These are phyloP conservation scores for Verbascum thapsus DNA, from an alignment of 257 asterid species.

Conservation along the genomic window DNA sequence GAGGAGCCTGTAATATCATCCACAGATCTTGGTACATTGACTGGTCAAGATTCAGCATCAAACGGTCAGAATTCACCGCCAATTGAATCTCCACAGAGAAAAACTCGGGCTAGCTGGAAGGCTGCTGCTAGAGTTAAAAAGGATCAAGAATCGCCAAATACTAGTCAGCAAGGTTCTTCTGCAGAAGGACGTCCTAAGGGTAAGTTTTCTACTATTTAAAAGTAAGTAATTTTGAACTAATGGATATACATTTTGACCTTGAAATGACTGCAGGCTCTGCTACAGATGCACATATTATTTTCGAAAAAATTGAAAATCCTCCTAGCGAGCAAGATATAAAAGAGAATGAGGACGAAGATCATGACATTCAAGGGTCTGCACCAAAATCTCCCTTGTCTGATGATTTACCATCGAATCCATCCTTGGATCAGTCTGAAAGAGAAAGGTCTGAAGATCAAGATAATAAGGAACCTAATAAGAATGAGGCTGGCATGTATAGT, in stretches of 20 bases:
- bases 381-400: slow-evolving; percentile 31
- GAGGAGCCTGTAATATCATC: slow-evolving; percentile 39
- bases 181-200: slow-evolving; percentile 31
- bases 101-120: slow-evolving; percentile 51
- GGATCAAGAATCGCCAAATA: slow-evolving; percentile 47
- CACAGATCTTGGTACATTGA: slow-evolving; percentile 43
- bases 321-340: slow-evolving; percentile 28
- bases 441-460: slow-evolving; percentile 31
- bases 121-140: slow-evolving; percentile 38
- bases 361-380: slow-evolving; percentile 27
- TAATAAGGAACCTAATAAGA: slow-evolving; percentile 18
- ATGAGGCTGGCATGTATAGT: slow-evolving; percentile 24
- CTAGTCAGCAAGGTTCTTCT: slow-evolving; percentile 34
- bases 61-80: no score
- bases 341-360: slow-evolving; percentile 27
- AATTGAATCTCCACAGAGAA: slow-evolving; percentile 59
- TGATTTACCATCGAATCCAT: slow-evolving; percentile 26
- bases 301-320: slow-evolving; percentile 27
- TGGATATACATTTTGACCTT: neutral
- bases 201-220: slow-evolving; percentile 26
- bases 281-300: slow-evolving; percentile 21
- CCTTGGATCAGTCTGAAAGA: slow-evolving; percentile 30
- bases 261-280: slow-evolving; percentile 30
- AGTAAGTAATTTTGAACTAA: slow-evolving; percentile 1
- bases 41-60: slow-evolving; percentile 46